These are phyloP conservation scores for Solanum paucissectum DNA, from an alignment of 257 asterid species.

Conservation along the genomic window DNA sequence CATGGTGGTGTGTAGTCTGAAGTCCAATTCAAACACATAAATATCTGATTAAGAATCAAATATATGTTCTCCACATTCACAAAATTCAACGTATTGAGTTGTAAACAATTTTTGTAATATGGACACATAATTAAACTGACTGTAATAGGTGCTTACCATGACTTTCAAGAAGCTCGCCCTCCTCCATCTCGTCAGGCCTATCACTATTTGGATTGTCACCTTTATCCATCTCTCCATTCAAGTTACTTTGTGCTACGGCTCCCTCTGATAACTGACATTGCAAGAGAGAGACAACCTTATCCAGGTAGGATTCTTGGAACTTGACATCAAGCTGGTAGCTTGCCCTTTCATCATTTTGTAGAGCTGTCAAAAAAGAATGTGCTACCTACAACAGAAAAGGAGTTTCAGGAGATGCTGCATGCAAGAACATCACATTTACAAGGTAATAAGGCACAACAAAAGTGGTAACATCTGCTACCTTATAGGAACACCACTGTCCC, in stretches of 20 bases:
- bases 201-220: conserved; percentile 20
- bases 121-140: neutral
- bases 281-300: conserved; percentile 77
- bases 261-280: conserved; percentile 93
- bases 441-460: neutral
- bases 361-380: conserved; percentile 68
- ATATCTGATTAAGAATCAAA: neutral
- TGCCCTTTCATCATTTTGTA: conserved; percentile 96
- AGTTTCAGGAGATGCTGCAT: neutral
- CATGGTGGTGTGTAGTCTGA: neutral
- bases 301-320: conserved; percentile 90
- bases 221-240: conserved; percentile 21
- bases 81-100: neutral
- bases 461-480: conserved; percentile 32
- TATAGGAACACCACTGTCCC: conserved; percentile 99
- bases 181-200: conserved; percentile 73
- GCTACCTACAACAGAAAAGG: conserved; percentile 60
- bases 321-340: conserved; percentile 92
- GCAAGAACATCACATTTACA: neutral
- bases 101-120: neutral
- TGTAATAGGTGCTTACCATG: conserved; percentile 39
- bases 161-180: conserved; percentile 84
- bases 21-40: neutral
- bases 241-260: conserved; percentile 50
- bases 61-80: neutral